These are phyloP conservation scores for Phytophthora pistaciae DNA, from an alignment of 352 stramenopile genomes.

Conservation along the genomic window DNA sequence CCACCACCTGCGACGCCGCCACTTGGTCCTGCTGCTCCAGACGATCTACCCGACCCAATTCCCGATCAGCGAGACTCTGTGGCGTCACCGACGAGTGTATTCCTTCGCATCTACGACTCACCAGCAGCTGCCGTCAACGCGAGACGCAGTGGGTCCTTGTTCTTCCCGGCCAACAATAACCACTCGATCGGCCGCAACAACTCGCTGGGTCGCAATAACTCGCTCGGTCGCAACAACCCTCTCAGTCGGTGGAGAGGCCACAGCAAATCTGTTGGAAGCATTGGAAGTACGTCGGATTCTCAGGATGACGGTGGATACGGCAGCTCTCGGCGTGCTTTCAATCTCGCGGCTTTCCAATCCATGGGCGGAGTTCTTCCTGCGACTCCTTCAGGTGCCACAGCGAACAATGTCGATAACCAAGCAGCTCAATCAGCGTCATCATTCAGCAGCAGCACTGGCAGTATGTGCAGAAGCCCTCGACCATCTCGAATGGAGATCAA, in stretches of 20 bases:
- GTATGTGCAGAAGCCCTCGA: conserved; percentile 28
- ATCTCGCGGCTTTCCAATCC: conserved; percentile 66
- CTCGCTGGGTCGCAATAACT: conserved; percentile 28
- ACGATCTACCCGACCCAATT: conserved; percentile 6
- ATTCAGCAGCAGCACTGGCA: conserved; percentile 40
- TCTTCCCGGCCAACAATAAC: conserved; percentile 23
- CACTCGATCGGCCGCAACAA: conserved; percentile 17
- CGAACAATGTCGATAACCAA: conserved; percentile 20
- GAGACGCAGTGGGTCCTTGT: conserved; percentile 7
- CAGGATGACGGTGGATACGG: conserved; percentile 44
- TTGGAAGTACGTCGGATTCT: conserved; percentile 20
- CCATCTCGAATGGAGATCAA: conserved; percentile 33
- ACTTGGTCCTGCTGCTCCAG: conserved; percentile 5
- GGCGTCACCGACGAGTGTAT: conserved; percentile 59
- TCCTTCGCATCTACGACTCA: conserved; percentile 79
- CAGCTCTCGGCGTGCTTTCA: conserved; percentile 47
- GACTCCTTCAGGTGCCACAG: conserved; percentile 13
- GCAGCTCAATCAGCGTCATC: conserved; percentile 32
- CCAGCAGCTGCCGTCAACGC: conserved; percentile 38
- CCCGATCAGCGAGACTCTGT: conserved; percentile 16
- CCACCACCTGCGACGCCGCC: conserved; percentile 12
- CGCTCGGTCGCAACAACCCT: conserved; percentile 21
- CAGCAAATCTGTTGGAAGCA: conserved; percentile 29
- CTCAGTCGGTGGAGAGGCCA: conserved; percentile 17
- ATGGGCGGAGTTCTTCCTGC: conserved; percentile 11